phyloP scores from a whole-genome alignment of 2,329 filamentous ascomycete genomes.

The Arthroderma sp. region DNA sequence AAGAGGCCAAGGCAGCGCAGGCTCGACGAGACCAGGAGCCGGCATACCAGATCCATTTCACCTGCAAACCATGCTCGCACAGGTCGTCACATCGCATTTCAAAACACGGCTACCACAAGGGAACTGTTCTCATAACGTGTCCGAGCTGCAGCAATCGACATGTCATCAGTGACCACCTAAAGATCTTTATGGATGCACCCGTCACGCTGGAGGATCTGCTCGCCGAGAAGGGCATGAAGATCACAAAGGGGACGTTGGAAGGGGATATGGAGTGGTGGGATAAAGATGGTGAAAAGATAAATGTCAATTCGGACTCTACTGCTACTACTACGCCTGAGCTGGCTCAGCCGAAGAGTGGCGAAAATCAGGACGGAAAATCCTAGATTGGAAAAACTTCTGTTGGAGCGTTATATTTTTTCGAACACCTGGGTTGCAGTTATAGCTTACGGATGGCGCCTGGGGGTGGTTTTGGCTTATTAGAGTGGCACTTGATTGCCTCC shows the following conservation, averaged over 20 bases:
- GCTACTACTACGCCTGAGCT: background rate
- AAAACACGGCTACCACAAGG: constrained; percentile 90
- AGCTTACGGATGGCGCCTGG: background rate
- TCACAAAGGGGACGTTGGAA: constrained; percentile 65
- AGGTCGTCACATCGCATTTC: constrained; percentile 77
- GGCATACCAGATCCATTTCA: constrained; percentile 80
- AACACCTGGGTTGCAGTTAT: background rate
- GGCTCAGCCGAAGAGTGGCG: background rate
- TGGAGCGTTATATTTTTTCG: background rate
- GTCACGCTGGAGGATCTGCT: constrained; percentile 36
- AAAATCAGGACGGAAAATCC: background rate
- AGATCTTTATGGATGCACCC: constrained; percentile 40
- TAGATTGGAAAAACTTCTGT: background rate
- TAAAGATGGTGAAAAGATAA: background rate
- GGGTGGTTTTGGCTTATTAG: background rate
- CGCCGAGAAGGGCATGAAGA: constrained; percentile 46
- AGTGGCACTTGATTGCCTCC: background rate
- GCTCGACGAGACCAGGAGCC: constrained; percentile 41
- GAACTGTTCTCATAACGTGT: constrained; percentile 79
- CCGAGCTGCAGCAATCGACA: constrained; percentile 77
- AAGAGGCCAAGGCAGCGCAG: constrained; percentile 18
- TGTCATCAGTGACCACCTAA: constrained; percentile 81
- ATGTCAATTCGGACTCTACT: background rate
- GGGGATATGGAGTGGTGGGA: constrained; percentile 92
- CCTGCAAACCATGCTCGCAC: constrained; percentile 70